A percentile compares a stretch with the other conserved stretches of the same genome.
phyloP scores from a whole-genome alignment of 2,329 filamentous ascomycete genomes.

The Phaeosphaeriaceae sp. region DNA sequence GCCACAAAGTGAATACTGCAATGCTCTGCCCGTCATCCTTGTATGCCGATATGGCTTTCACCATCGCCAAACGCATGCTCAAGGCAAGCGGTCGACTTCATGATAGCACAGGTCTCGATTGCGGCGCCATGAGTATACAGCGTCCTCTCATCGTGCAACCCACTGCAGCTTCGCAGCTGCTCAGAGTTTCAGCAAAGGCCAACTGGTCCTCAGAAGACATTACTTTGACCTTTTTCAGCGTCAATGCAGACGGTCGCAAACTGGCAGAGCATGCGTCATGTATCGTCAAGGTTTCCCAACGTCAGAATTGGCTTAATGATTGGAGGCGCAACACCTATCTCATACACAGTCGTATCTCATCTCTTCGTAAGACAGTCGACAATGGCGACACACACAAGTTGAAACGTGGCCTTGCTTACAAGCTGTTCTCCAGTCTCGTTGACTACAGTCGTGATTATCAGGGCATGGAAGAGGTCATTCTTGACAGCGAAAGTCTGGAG shows the following conservation, averaged over 20 bases:
- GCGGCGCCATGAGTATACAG: no score
- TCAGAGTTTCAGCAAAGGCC: not conserved
- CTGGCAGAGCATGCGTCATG: not conserved
- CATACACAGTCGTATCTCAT: no score
- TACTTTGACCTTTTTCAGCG: not conserved
- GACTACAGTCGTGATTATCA: slow-evolving; percentile 16
- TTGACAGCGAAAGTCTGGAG: slow-evolving; percentile 22
- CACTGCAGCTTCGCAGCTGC: not conserved
- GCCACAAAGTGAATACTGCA: slow-evolving; percentile 21
- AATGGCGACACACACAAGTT: slow-evolving; percentile 13
- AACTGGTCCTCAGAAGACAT: not conserved
- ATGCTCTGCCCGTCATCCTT: slow-evolving; percentile 23
- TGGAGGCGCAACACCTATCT: no score
- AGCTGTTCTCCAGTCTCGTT: slow-evolving; percentile 10
- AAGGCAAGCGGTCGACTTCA: slow-evolving; percentile 19
- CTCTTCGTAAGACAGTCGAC: no score
- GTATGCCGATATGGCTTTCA: slow-evolving; percentile 45
- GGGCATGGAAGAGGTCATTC: slow-evolving; percentile 18
- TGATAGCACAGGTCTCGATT: slow-evolving; percentile 14
- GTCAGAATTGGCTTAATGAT: no score
- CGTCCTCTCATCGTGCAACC: slow-evolving; percentile 16
- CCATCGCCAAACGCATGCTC: slow-evolving; percentile 25
- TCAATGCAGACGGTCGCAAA: not conserved
- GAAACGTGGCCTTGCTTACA: slow-evolving; percentile 3
- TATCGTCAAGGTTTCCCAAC: no score